Evolutionary conservation across 352 stramenopile genomes (phyloP).

Genomic region (Phytophthora quininea): DNA sequence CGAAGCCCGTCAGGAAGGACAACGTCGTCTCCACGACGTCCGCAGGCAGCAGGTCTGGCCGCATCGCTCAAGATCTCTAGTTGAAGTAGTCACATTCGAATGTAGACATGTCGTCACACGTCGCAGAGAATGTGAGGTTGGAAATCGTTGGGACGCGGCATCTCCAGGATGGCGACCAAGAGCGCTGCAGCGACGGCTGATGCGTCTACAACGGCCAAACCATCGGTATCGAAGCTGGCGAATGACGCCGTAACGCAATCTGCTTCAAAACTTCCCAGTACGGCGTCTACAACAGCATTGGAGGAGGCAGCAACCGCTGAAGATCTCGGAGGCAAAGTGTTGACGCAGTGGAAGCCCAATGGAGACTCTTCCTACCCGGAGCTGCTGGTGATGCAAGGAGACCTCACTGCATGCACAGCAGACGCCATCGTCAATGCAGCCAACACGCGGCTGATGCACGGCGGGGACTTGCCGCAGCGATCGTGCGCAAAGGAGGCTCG

Average conservation of each 20-base stretch:
- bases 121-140: background rate
- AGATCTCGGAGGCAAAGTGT: constrained; percentile 12
- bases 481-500: constrained; percentile 31
- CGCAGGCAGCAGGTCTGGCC: constrained; percentile 9
- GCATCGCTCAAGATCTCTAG: constrained; percentile 2
- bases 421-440: constrained; percentile 61
- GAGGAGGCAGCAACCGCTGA: background rate
- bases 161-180: background rate
- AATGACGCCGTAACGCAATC: no score
- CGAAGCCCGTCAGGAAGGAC: constrained; percentile 15
- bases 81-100: no score
- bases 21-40: constrained; percentile 16
- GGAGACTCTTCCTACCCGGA: constrained; percentile 4
- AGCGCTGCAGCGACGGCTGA: background rate
- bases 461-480: constrained; percentile 44
- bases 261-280: no score
- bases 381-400: constrained; percentile 43
- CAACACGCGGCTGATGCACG: constrained; percentile 40
- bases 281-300: no score
- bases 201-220: background rate
- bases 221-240: no score
- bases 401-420: constrained; percentile 39
- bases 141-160: constrained; percentile 1
- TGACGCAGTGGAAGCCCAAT: constrained; percentile 19
- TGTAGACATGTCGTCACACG: background rate